phyloP scores from a whole-genome alignment of 768 basidiomycete genomes.

The Xerocomellus chrysenteron region DNA sequence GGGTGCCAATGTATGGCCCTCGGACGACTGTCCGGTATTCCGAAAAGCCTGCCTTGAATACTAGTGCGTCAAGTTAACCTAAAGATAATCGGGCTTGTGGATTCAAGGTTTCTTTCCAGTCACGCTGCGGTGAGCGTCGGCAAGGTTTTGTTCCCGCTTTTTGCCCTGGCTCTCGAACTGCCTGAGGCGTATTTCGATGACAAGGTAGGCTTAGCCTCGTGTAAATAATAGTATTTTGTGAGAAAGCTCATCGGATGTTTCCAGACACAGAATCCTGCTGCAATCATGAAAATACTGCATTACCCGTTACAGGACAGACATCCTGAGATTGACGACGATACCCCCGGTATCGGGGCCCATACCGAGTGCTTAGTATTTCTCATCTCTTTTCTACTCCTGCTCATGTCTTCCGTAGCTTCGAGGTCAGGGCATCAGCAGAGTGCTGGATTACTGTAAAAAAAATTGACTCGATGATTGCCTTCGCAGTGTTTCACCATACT shows the following conservation, averaged over 20 bases:
- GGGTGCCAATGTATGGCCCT: conserved; percentile 80
- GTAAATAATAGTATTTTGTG: neutral
- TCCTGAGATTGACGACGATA: conserved; percentile 49
- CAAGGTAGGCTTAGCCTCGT: conserved; percentile 43
- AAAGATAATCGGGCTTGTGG: conserved; percentile 3
- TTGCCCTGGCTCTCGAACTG: conserved; percentile 65
- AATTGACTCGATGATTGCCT: neutral
- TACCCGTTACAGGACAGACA: conserved; percentile 72
- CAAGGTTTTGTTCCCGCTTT: conserved; percentile 60
- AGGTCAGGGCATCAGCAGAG: conserved; percentile 30
- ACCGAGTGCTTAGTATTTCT: conserved; percentile 49
- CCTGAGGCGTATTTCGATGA: conserved; percentile 63
- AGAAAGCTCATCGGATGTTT: neutral
- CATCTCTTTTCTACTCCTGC: neutral
- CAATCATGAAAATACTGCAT: conserved; percentile 64
- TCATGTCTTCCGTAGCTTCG: conserved; percentile 34
- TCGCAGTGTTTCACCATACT: conserved; percentile 82
- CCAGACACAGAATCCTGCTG: conserved; percentile 61
- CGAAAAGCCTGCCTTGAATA: conserved; percentile 57
- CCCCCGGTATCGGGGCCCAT: conserved; percentile 84
- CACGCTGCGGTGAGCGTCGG: conserved; percentile 55
- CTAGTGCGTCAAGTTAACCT: conserved; percentile 50
- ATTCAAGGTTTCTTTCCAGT: conserved; percentile 38
- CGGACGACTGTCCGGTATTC: conserved; percentile 56
- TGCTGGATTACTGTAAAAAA: neutral